These are phyloP conservation scores for Cryptosporidium sp. DNA, from an alignment of 169 alveolate species.

Conservation along the genomic window DNA sequence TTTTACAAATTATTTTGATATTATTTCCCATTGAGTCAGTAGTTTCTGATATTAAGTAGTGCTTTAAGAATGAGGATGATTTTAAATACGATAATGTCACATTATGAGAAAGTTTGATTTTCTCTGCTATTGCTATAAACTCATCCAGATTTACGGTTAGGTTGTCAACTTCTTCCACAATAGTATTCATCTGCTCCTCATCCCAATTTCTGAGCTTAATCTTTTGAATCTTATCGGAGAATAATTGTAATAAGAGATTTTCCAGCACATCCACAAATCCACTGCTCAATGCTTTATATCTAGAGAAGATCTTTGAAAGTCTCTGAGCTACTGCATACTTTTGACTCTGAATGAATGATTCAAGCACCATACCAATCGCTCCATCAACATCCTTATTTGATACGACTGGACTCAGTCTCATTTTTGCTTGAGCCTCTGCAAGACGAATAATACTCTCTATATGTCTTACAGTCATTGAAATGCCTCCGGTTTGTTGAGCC, in stretches of 20 bases:
- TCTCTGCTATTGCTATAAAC: constrained; percentile 65
- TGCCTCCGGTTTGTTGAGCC: constrained; percentile 96
- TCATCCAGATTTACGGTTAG: constrained; percentile 45
- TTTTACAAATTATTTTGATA: constrained; percentile 46
- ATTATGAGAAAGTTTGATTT: constrained; percentile 65
- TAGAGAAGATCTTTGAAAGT: constrained; percentile 86
- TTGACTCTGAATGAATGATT: constrained; percentile 94
- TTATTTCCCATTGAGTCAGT: constrained; percentile 49
- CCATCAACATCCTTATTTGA: constrained; percentile 94
- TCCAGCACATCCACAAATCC: constrained; percentile 87
- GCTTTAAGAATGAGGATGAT: constrained; percentile 52
- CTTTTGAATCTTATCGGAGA: constrained; percentile 60
- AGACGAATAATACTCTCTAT: constrained; percentile 95
- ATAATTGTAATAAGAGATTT: constrained; percentile 46
- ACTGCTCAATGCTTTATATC: constrained; percentile 86
- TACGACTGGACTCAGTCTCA: constrained; percentile 96
- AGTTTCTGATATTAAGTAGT: constrained; percentile 35
- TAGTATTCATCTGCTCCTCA: constrained; percentile 44
- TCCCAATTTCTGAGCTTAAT: constrained; percentile 59
- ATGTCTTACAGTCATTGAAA: constrained; percentile 96
- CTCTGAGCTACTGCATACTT: constrained; percentile 93
- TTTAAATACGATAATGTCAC: constrained; percentile 60
- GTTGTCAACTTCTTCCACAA: constrained; percentile 65
- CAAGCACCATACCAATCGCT: constrained; percentile 97
- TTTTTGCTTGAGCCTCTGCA: constrained; percentile 96